Evolutionary conservation across 2,329 filamentous ascomycete species (phyloP), one percentile per base, ranked within the genome.

Genomic region (Dactylonectria estremocensis): DNA sequence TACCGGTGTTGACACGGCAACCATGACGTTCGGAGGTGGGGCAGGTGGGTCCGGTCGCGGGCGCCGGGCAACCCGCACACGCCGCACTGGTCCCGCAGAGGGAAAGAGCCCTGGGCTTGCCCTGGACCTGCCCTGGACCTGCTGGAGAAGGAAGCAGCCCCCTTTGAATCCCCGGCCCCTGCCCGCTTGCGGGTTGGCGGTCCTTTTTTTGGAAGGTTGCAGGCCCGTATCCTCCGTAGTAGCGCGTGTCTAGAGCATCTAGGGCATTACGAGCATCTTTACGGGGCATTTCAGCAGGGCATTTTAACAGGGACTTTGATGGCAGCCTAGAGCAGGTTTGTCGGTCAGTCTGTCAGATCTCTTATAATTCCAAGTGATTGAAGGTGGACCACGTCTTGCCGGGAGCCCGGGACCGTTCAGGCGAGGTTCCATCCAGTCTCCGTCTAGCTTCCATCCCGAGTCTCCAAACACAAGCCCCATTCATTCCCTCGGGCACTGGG

Each of bases 1-100:
- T 75, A 75, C 74, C 48, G 11, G 22, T 28, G 74, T 76, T 76
- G 74, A 57, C 74, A 53, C 56, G 70, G 71, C 18, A 65, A 76
- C 61, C 54, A 69, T 72, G 70, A 73, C 74, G 72, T 73, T 66
- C 66, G 61, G 63, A 46, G 52, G 71, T 63, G 67, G 70, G 67
- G 59, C 55, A 33, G 50, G 24, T 46, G 50, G 31, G 57, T 24
- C 14, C 37, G 49, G 33, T 48, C 59, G 55, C 37, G 37, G 63
- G 65, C 70, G 71, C 73, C 70, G 65, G 69, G 74, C 74, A 73
- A 74, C 70, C 65, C 40, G 40, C 37, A n/a, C 74, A 73, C 73
- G 69, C 65, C 40, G 40, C 24, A 28, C 24, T 28, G 24, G 24
- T 28, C 24, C 7, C 72, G 66, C 73, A 63, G 64, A 64, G 66